These are phyloP conservation scores for Colletotrichum sp. DNA, from an alignment of 2,329 filamentous ascomycete genomes.

Conservation along the genomic window DNA sequence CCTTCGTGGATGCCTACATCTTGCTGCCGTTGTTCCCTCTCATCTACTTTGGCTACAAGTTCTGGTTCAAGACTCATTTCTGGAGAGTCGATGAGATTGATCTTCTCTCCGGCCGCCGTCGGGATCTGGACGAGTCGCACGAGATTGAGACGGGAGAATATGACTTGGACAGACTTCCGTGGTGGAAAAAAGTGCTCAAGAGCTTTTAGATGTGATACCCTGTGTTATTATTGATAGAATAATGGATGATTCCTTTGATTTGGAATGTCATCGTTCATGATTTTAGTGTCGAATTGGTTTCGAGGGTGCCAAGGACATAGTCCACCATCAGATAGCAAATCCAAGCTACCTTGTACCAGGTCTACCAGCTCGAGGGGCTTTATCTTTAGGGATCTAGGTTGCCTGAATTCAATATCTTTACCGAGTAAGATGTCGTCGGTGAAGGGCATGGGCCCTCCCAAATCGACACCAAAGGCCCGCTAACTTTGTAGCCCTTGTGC, in stretches of 20 bases:
- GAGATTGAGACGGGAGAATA: conserved; percentile 32
- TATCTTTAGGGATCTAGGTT: neutral
- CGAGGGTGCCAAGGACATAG: no score
- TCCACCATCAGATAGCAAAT: no score
- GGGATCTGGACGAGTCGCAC: conserved; percentile 55
- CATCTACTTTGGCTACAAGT: conserved; percentile 61
- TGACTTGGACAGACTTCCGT: conserved; percentile 27
- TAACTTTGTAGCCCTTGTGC: neutral
- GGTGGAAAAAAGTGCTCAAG: conserved; percentile 49
- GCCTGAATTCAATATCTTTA: no score
- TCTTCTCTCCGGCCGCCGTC: conserved; percentile 58
- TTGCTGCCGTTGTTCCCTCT: conserved; percentile 63
- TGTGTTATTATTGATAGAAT: neutral
- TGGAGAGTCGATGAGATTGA: conserved; percentile 60
- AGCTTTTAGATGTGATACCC: conserved; percentile 38
- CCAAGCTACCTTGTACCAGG: no score
- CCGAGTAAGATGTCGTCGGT: neutral
- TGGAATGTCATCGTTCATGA: no score
- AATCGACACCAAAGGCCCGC: neutral
- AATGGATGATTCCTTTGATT: neutral
- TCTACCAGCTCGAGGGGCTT: no score
- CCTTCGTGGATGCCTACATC: conserved; percentile 70
- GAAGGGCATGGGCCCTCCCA: neutral
- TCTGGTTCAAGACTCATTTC: conserved; percentile 56
- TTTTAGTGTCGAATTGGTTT: no score